Evolutionary conservation across 2,329 filamentous ascomycete species (phyloP), one percentile per base, ranked within the genome.

Genomic region (Ophiosphaerella korrae): DNA sequence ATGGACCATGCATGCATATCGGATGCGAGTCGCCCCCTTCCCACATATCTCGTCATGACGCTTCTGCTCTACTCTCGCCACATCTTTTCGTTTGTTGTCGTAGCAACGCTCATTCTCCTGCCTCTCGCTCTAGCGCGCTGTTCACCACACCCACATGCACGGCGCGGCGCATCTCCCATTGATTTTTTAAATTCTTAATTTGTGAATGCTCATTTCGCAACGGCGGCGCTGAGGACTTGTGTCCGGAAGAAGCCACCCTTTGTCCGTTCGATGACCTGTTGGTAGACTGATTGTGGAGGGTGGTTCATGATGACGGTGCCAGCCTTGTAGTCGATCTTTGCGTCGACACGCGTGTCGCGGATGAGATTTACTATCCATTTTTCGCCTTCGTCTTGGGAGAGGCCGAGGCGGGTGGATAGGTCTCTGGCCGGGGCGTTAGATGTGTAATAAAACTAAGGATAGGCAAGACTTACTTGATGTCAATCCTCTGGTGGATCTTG

Each of bases 341-440:
- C 94, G 73, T 99, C 94, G 58, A 99, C 89, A 57, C 92, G 86
- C 21, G 94, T 99, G 78, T 99, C 94, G 59, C 94, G 88, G 78
- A 99, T 99, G 60, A 99, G 84, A 82, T 99, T 99, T 67, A 99
- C 94, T 71, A 99, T 99, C 94, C 94, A 99, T 83, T 99, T 99
- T 86, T 99, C 94, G 68, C 94, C 94, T 71, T 97, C 94, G 72
- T 96, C 91, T 68, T 92, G 88, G 73, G 89, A 91, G 60, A 99
- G 83, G 61, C 93, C 94, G 53, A 99, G 86, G 74, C 94, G 90
- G 58, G 87, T 88, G 60, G 92, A 96, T 52, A 99, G 85, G 68
- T 97, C 94, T 77, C 84, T 87, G 56, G 36, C 2, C n/a, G 5
- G 9, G 4, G 7, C 24, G 33, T 29, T 32, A 34, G 16, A 21